Evolutionary conservation across 23 red algal genomes (phyloP).

Genomic region (Gracilaria caudata): DNA sequence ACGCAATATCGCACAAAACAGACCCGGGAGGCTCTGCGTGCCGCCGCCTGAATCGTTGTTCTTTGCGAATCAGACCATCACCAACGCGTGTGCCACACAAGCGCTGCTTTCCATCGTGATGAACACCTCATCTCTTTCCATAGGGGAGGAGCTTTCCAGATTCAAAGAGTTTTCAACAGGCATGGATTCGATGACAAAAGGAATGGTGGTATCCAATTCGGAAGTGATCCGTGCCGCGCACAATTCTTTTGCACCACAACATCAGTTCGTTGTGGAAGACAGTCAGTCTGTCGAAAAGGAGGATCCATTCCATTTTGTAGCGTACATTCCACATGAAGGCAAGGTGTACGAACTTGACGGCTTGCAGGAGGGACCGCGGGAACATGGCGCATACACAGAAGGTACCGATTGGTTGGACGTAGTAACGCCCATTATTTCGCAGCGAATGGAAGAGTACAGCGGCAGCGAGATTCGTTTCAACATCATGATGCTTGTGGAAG

Average conservation of each 20-base stretch:
- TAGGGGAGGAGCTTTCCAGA: conserved; percentile 66
- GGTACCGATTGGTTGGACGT: conserved; percentile 67
- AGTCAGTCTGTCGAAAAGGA: conserved; percentile 61
- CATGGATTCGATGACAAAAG: conserved; percentile 82
- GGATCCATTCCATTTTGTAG: conserved; percentile 93
- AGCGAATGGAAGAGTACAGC: conserved; percentile 69
- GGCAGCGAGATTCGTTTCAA: conserved; percentile 89
- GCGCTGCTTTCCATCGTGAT: conserved; percentile 89
- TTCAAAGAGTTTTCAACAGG: conserved; percentile 72
- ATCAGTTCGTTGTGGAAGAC: conserved; percentile 53
- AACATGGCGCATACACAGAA: conserved; percentile 39
- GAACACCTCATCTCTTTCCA: conserved; percentile 56
- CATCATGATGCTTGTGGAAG: conserved; percentile 82
- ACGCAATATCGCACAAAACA: conserved; percentile 1
- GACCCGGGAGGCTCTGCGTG: conserved; percentile 31
- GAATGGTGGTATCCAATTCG: conserved; percentile 79
- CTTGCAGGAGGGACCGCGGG: conserved; percentile 77
- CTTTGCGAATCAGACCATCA: conserved; percentile 93
- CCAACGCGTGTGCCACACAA: conserved; percentile 92
- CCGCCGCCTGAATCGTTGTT: conserved; percentile 58
- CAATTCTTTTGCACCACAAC: conserved; percentile 60
- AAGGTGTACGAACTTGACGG: conserved; percentile 94
- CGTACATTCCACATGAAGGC: conserved; percentile 76
- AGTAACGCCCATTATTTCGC: conserved; percentile 68
- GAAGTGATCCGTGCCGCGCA: conserved; percentile 82